Evolutionary conservation across 441 rosid genomes (phyloP).

Genomic region (Manihot esculenta): DNA sequence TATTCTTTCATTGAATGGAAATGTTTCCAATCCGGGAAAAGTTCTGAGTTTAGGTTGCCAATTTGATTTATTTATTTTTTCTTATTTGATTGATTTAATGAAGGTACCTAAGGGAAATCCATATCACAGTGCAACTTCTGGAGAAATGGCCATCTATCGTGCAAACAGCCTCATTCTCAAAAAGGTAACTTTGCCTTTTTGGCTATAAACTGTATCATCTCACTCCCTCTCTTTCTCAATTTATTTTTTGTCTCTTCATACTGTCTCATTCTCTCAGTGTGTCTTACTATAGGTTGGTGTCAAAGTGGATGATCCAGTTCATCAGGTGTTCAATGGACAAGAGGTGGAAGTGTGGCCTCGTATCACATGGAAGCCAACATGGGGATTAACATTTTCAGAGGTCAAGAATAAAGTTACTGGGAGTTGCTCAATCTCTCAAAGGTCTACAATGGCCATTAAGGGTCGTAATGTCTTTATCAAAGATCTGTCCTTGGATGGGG

Average conservation of each 20-base stretch:
- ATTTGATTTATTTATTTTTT: background rate
- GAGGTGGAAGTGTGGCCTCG: slow-evolving; percentile 96
- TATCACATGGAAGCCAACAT: slow-evolving; percentile 81
- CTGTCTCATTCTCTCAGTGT: background rate
- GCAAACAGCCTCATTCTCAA: slow-evolving; percentile 79
- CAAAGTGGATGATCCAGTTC: slow-evolving; percentile 65
- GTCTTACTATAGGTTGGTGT: slow-evolving; percentile 63
- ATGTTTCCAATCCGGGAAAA: background rate
- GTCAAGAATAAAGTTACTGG: slow-evolving; percentile 60
- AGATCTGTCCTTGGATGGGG: slow-evolving; percentile 77
- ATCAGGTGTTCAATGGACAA: slow-evolving; percentile 75
- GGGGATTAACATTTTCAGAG: slow-evolving; percentile 79
- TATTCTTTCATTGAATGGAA: background rate
- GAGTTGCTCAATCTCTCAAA: slow-evolving; percentile 62
- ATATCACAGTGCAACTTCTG: slow-evolving; percentile 95
- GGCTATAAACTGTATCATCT: slow-evolving; percentile 1
- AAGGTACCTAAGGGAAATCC: slow-evolving; percentile 97
- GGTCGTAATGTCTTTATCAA: slow-evolving; percentile 59
- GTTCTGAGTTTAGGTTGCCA: background rate
- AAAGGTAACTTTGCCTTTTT: slow-evolving; percentile 39
- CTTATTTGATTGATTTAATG: slow-evolving; percentile 14
- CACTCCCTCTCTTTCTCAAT: slow-evolving; percentile 1
- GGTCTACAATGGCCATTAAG: slow-evolving; percentile 63
- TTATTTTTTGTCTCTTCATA: background rate
- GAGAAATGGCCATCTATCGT: slow-evolving; percentile 93